Evolutionary conservation across 768 basidiomycete species (phyloP).

Genomic region (Mycena albidolilacea): DNA sequence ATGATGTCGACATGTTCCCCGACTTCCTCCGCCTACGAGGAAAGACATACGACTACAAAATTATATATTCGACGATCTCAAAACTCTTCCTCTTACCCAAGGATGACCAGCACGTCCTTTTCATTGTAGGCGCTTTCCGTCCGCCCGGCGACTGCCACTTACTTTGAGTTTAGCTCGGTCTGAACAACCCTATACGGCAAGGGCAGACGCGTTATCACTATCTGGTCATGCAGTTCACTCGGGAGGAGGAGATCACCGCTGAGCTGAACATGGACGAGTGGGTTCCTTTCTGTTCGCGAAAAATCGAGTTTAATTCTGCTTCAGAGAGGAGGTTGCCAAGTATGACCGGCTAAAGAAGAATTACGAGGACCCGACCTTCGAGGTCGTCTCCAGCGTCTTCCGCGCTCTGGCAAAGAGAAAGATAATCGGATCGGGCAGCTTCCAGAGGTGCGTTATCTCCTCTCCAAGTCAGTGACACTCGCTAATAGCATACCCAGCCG

Average conservation of each 20-base stretch:
- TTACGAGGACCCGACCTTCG: constrained; percentile 96
- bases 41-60: constrained; percentile 99
- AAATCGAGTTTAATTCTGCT: constrained; percentile 4
- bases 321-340: constrained; percentile 81
- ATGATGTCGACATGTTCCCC: constrained; percentile 98
- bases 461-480: background rate
- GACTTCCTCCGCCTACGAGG: constrained; percentile 96
- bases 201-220: constrained; percentile 99
- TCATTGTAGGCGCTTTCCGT: constrained; percentile 78
- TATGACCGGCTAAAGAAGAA: constrained; percentile 91
- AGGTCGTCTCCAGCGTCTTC: constrained; percentile 95
- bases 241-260: constrained; percentile 96
- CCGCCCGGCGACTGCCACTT: background rate
- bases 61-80: constrained; percentile 90
- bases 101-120: constrained; percentile 95
- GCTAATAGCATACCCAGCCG: constrained; percentile 64
- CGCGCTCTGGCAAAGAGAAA: constrained; percentile 92
- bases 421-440: constrained; percentile 88
- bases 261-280: constrained; percentile 95
- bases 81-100: constrained; percentile 94
- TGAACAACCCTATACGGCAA: constrained; percentile 95
- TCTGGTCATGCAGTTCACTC: constrained; percentile 97
- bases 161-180: constrained; percentile 73
- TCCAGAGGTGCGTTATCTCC: constrained; percentile 75
- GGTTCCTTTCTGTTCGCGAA: constrained; percentile 46